These are phyloP conservation scores for Elymus sibiricus DNA, from an alignment of 176 grass and related monocot genomes.

Conservation along the genomic window DNA sequence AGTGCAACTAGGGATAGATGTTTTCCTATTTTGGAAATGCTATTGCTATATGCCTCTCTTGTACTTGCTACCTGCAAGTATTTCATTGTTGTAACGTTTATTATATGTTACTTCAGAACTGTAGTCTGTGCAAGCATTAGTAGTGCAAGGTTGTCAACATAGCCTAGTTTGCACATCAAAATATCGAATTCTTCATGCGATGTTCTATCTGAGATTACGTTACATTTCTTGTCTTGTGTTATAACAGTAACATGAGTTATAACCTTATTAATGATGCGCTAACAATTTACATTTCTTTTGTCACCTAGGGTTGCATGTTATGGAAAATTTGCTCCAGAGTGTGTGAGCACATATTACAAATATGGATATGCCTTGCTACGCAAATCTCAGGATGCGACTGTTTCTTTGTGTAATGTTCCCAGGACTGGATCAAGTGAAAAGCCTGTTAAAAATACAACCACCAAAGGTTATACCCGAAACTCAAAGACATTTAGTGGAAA, in stretches of 20 bases:
- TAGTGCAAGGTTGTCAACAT: too few species aligned
- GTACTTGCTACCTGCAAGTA: background rate
- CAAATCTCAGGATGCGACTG: slow-evolving; percentile 72
- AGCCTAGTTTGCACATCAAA: too few species aligned
- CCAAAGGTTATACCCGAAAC: slow-evolving; percentile 36
- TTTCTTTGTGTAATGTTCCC: slow-evolving; percentile 64
- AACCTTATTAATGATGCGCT: background rate
- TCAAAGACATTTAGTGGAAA: background rate
- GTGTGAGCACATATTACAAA: slow-evolving; percentile 82
- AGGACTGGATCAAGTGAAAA: slow-evolving; percentile 37
- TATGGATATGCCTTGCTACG: slow-evolving; percentile 75
- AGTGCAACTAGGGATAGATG: too few species aligned
- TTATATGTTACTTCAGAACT: background rate
- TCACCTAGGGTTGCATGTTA: slow-evolving; percentile 41
- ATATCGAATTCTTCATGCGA: background rate
- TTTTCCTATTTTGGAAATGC: background rate
- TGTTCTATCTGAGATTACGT: background rate
- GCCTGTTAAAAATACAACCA: slow-evolving; percentile 44
- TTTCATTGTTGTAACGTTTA: background rate
- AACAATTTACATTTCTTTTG: background rate
- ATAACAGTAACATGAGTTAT: too few species aligned
- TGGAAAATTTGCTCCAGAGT: slow-evolving; percentile 78
- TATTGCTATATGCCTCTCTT: background rate
- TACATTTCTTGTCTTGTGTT: background rate
- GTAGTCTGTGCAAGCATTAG: background rate